Percentiles rank a stretch among this genome's conserved stretches.
Conservation (phyloP, 2,329 filamentous ascomycete species). For the Shiraia bambusicola region DNA sequence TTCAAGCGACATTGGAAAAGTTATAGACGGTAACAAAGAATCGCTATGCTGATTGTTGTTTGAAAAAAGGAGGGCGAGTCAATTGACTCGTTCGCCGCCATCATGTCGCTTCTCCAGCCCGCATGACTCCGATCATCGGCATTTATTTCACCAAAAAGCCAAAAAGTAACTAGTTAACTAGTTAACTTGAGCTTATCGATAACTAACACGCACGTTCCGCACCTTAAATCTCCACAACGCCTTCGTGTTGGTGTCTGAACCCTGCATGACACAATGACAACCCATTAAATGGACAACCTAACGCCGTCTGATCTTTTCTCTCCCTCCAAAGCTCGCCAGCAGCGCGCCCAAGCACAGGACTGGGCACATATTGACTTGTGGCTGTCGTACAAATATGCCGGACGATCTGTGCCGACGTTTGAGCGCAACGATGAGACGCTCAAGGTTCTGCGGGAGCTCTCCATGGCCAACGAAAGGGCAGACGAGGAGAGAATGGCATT, state of each 20-base stretch:
- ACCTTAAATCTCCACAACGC: slow-evolving; percentile 10
- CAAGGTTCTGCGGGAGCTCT: slow-evolving; percentile 70
- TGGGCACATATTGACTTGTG: slow-evolving; percentile 87
- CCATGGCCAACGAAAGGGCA: slow-evolving; percentile 72
- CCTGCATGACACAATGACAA: slow-evolving; percentile 4
- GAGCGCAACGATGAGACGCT: slow-evolving; percentile 87
- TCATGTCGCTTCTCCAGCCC: slow-evolving; percentile 12
- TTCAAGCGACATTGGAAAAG: slow-evolving; percentile 30
- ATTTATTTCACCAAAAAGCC: slow-evolving; percentile 21
- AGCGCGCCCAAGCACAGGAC: slow-evolving; percentile 81
- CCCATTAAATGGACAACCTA: slow-evolving; percentile 37
- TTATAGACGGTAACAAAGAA: slow-evolving; percentile 8
- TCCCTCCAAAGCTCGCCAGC: slow-evolving; percentile 67
- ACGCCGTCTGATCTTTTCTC: slow-evolving; percentile 55
- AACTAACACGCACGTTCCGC: slow-evolving; percentile 21
- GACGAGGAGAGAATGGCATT: slow-evolving; percentile 68
- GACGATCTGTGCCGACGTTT: slow-evolving; percentile 68
- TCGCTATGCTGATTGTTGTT: slow-evolving; percentile 4
- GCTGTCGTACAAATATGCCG: slow-evolving; percentile 68
- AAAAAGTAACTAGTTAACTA: no score
- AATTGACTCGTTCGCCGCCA: slow-evolving; percentile 9
- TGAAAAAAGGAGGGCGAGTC: slow-evolving; percentile 1
- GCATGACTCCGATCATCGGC: slow-evolving; percentile 36
- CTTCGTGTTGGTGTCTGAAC: slow-evolving; percentile 3
- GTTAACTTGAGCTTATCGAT: slow-evolving; percentile 42